These are phyloP conservation scores for Ramaria sp. DNA, from an alignment of 768 basidiomycete species.

Conservation along the genomic window DNA sequence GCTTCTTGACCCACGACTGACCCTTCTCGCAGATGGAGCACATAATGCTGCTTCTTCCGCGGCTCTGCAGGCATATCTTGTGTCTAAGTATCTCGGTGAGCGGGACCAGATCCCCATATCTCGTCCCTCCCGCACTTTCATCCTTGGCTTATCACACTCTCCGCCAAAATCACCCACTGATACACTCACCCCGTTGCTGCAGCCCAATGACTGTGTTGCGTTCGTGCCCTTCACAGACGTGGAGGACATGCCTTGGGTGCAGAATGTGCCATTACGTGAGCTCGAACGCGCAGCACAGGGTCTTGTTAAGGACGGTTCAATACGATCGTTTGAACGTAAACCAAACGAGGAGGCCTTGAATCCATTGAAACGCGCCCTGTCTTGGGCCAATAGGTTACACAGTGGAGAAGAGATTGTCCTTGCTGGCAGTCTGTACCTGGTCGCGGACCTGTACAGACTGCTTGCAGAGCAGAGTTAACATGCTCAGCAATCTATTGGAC, in stretches of 20 bases:
- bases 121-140: slow-evolving; percentile 45
- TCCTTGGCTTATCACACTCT: slow-evolving; percentile 77
- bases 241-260: slow-evolving; percentile 94
- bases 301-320: slow-evolving; percentile 34
- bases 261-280: slow-evolving; percentile 41
- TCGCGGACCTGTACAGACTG: slow-evolving; percentile 82
- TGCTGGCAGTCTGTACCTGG: slow-evolving; percentile 89
- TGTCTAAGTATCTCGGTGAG: slow-evolving; percentile 24
- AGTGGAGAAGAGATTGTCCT: slow-evolving; percentile 39
- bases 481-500: too few species aligned
- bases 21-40: slow-evolving; percentile 81
- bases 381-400: slow-evolving; percentile 23
- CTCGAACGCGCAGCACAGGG: slow-evolving; percentile 34
- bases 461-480: slow-evolving; percentile 11
- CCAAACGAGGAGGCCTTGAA: slow-evolving; percentile 20
- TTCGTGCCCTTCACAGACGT: slow-evolving; percentile 60
- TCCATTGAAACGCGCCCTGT: slow-evolving; percentile 36
- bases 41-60: slow-evolving; percentile 78
- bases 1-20: slow-evolving; percentile 25
- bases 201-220: slow-evolving; percentile 36
- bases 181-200: slow-evolving; percentile 60
- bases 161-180: slow-evolving; percentile 73
- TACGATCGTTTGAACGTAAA: slow-evolving; percentile 28
- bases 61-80: slow-evolving; percentile 57
- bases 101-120: slow-evolving; percentile 11